A percentile compares a stretch with the other conserved stretches of the same genome.
Conservation (phyloP, 768 basidiomycete genomes). For the Tephrocybe rancida region DNA sequence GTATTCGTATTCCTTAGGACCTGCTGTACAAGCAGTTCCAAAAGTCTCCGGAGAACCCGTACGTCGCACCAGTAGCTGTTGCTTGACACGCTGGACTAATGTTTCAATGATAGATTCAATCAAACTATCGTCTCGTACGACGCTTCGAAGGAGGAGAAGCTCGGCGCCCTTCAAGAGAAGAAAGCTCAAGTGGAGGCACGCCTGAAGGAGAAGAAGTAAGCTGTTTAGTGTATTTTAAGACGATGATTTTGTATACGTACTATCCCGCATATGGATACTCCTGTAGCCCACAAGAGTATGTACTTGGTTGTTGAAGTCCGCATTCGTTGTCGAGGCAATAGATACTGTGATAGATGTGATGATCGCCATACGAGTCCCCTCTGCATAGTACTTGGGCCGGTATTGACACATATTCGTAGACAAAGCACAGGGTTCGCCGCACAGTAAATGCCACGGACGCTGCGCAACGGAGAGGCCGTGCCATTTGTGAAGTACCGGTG, state of each 20-base stretch:
- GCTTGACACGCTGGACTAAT: background rate
- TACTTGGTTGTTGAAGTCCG: background rate
- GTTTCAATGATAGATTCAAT: slow-evolving; percentile 65
- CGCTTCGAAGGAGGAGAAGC: slow-evolving; percentile 84
- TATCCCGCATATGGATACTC: background rate
- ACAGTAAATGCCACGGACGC: background rate
- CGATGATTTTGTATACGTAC: background rate
- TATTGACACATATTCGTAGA: background rate
- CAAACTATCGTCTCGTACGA: slow-evolving; percentile 80
- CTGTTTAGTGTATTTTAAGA: background rate
- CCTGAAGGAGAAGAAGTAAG: slow-evolving; percentile 48
- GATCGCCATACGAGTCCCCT: too few relatives aligned
- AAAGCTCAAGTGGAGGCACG: slow-evolving; percentile 66
- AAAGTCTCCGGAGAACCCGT: slow-evolving; percentile 96
- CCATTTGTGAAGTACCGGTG: background rate
- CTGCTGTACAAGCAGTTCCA: slow-evolving; percentile 93
- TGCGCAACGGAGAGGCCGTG: background rate
- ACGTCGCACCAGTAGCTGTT: slow-evolving; percentile 25
- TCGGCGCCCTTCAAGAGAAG: slow-evolving; percentile 72
- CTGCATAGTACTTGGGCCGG: too few relatives aligned
- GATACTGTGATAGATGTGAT: background rate
- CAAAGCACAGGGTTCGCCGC: background rate
- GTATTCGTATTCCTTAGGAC: slow-evolving; percentile 49
- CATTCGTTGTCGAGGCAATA: slow-evolving; percentile 2
- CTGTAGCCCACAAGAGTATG: background rate